Base-by-base conservation (phyloP, 2,329 filamentous ascomycete genomes). In the Microdochium nivale region DNA sequence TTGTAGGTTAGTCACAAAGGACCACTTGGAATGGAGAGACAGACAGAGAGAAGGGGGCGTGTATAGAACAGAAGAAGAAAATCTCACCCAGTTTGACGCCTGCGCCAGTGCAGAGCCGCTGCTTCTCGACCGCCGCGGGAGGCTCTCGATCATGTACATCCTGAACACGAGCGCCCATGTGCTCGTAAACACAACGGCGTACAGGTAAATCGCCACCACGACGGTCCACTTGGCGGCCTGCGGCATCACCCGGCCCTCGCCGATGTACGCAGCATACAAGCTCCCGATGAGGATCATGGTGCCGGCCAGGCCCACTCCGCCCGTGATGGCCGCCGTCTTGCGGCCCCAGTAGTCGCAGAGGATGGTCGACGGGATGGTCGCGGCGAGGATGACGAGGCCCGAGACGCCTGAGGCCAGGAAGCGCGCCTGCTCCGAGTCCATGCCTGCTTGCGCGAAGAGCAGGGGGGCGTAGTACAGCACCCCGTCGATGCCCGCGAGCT, bases 391-490 rank as follows among this genome's bases (percentile, higher is more conserved):
- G n/a, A 62, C 54, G 24, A 63, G 51, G 1, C 59, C 60, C n/a
- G 54, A 57, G 27, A 61, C 56, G 25, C 60, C 59, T 2, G 59
- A 62, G 23, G 60, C 60, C 21, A 62, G 53, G 51, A 62, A 62
- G 9, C 53, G 58, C 16, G 59, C 54, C 32, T 57, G 37, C 27
- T 75, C 69, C 2, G 75, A 76, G 7, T 69, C 66, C 2, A 85
- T 69, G 0, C 82, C 82, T 0, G 82, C 80, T 52, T 82, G 78
- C 21, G 73, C 68, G 56, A 86, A 84, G 0, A 86, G 65, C 0
- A 78, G 67, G 0, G 83, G 81, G 0, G 81, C 79, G 52, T 86
- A 85, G 55, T 80, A 83, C 2, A 84, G 66, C 0, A 84, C 74
- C 0, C 79, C 81, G 35, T 85, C 81, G 37, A 84, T 83, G 0